Evolutionary conservation across 768 basidiomycete species (phyloP).

Genomic region (Pholiota conissans): DNA sequence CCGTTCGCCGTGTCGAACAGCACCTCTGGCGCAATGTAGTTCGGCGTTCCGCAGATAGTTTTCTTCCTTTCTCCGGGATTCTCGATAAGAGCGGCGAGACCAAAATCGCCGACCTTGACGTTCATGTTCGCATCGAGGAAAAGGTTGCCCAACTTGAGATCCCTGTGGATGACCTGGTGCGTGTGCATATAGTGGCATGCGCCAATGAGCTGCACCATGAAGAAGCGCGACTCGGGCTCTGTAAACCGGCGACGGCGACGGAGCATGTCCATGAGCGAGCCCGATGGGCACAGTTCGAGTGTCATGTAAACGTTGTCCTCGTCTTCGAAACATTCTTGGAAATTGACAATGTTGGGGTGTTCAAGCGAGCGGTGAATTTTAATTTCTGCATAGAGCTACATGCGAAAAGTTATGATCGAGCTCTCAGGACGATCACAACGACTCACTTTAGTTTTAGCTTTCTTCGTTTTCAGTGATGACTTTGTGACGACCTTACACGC

Average conservation of each 20-base stretch:
- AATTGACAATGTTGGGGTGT: constrained; percentile 91
- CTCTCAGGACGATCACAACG: not conserved
- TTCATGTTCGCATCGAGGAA: constrained; percentile 93
- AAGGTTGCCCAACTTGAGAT: constrained; percentile 94
- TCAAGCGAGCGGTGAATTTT: constrained; percentile 91
- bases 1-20: constrained; percentile 94
- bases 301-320: constrained; percentile 96
- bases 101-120: constrained; percentile 96
- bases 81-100: constrained; percentile 94
- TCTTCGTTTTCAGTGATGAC: constrained; percentile 88
- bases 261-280: constrained; percentile 89
- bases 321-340: constrained; percentile 95
- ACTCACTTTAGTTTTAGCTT: constrained; percentile 92
- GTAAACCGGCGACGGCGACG: constrained; percentile 84
- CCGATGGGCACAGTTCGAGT: constrained; percentile 88
- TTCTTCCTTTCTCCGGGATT: constrained; percentile 97
- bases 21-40: constrained; percentile 98
- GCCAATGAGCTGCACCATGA: constrained; percentile 91
- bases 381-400: constrained; percentile 95
- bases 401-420: not conserved
- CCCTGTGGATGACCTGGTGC: constrained; percentile 95
- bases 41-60: constrained; percentile 98
- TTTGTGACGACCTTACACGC: constrained; percentile 98
- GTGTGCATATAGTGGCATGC: constrained; percentile 98
- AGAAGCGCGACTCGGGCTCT: constrained; percentile 91